Base-by-base conservation (phyloP, 1,284 basidiomycete genomes). In the Trametes pubescens region DNA sequence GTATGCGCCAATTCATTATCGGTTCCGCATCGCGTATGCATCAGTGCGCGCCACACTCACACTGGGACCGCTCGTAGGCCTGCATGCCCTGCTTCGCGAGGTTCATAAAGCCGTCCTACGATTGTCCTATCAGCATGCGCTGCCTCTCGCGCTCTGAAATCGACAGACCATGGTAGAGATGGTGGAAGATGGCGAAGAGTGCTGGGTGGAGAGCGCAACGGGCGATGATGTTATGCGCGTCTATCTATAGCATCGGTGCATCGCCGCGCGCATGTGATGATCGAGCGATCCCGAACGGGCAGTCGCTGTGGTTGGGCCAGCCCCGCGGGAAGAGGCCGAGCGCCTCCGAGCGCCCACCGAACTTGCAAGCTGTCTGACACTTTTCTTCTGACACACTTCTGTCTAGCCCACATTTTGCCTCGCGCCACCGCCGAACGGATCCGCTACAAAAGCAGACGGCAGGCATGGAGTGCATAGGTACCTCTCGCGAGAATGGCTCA, bases 31-130 rank as follows among this genome's bases (percentile, higher is more conserved):
- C 24, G 46, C 29, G 9, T 11, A 26, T 18, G 38, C 37, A 13
- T 18, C n/a, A 24, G 44, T 7, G 34, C 21, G 13, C 26, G 44
- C 29, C 52, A 40, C 37, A 64, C 65, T 57, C 51, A 65, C 65
- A 68, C 0, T 66, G 66, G 13, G 57, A 69, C 7, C 53, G 51
- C 54, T 65, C 67, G 55, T 90, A 87, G 70, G 86, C 80, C 46
- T 82, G 72, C 67, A 78, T 75, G 69, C 88, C 86, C 74, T 91
- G 73, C 77, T 91, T 89, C 14, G 89, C 91, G 68, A 93, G 73
- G 67, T 84, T 85, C 43, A 91, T 81, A 66, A 92, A 83, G 62
- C 73, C 80, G 62, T 91, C 88, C 91, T 90, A 14, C 6, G 35
- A 21, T 8, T 13, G 46, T 29, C 16, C 2, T 2, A 0, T 49